phyloP scores from a whole-genome alignment of 768 basidiomycete species.

The Pleurotus citrinopileatus region DNA sequence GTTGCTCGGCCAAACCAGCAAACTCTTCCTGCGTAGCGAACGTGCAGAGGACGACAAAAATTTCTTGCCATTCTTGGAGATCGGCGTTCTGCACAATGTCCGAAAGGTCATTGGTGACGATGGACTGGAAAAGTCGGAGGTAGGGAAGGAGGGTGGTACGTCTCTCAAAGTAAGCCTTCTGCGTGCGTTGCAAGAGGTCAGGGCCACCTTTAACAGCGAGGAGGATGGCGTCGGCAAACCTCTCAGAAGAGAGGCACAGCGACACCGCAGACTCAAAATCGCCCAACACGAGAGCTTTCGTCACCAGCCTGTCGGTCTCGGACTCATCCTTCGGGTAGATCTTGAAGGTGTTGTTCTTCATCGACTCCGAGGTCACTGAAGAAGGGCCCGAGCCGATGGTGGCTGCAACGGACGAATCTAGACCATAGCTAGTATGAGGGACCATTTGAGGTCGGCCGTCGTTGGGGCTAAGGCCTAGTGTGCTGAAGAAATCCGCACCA shows the following conservation, averaged over 20 bases:
- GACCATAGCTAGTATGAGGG: conserved; percentile 75
- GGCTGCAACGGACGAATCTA: conserved; percentile 92
- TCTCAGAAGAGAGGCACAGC: conserved; percentile 82
- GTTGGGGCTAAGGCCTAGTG: conserved; percentile 54
- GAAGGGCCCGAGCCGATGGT: conserved; percentile 92
- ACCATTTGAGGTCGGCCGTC: conserved; percentile 44
- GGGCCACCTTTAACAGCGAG: conserved; percentile 90
- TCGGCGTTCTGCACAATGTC: conserved; percentile 98
- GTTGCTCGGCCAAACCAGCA: conserved; percentile 81
- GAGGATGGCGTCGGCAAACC: conserved; percentile 93
- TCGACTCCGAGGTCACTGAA: conserved; percentile 68
- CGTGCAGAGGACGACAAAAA: conserved; percentile 94
- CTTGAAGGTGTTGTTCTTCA: conserved; percentile 82
- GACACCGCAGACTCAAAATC: conserved; percentile 93
- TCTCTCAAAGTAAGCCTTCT: conserved; percentile 90
- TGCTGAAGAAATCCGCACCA: conserved; percentile 88
- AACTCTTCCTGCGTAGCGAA: conserved; percentile 89
- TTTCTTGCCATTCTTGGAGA: conserved; percentile 91
- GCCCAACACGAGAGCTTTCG: conserved; percentile 92
- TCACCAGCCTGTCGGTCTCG: conserved; percentile 84
- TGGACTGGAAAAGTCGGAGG: conserved; percentile 90
- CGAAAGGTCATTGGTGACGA: conserved; percentile 87
- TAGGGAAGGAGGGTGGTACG: conserved; percentile 77
- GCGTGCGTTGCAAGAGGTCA: conserved; percentile 82
- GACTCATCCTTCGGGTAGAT: conserved; percentile 88